phyloP scores from a whole-genome alignment of 108 stramenopile species.

The Skeletonema menzelii region DNA sequence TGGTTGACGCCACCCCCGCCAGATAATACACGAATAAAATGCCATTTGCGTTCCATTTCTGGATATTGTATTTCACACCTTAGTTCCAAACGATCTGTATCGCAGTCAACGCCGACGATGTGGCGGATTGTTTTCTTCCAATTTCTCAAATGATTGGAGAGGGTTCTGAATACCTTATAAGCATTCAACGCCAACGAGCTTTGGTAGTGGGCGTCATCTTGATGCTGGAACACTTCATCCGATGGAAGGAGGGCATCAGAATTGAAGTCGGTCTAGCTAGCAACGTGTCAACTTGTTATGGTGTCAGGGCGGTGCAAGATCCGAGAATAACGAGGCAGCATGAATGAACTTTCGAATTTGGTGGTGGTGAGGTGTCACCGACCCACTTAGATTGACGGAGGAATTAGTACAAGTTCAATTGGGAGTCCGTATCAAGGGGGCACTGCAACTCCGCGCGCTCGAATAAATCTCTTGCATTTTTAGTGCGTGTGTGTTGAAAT shows the following conservation, averaged over 20 bases:
- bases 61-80: not conserved
- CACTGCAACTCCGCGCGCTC: no score
- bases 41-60: not conserved
- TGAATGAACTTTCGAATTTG: no score
- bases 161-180: no score
- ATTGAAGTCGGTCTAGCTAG: not conserved
- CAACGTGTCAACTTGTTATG: not conserved
- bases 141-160: no score
- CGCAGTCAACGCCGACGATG: not conserved
- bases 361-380: no score
- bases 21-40: not conserved
- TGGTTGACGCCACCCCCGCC: not conserved
- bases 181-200: not conserved
- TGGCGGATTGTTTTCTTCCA: not conserved
- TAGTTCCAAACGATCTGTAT: not conserved
- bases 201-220: not conserved
- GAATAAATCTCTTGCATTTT: no score
- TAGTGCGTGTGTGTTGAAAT: no score
- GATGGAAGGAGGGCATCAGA: not conserved
- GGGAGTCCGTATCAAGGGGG: no score
- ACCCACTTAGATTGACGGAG: no score
- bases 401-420: no score
- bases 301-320: not conserved
- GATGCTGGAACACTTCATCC: not conserved
- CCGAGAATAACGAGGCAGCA: no score